These are phyloP conservation scores for Fabrea salina DNA, from an alignment of 169 alveolate genomes.

Conservation along the genomic window DNA sequence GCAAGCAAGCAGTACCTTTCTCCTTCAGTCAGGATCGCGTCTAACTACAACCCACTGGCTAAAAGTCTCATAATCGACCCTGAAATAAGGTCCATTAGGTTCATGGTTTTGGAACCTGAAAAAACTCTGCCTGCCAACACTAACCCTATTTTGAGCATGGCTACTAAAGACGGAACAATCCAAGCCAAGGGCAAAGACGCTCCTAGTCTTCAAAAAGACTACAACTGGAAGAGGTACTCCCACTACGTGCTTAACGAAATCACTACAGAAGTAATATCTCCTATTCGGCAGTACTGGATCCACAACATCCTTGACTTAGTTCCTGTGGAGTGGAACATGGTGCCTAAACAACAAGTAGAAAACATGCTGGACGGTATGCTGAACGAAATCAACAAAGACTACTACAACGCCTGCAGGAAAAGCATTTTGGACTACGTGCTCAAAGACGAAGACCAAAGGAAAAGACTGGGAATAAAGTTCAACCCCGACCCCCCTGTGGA, in stretches of 20 bases:
- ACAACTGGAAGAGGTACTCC: slow-evolving; percentile 52
- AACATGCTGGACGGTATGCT: slow-evolving; percentile 70
- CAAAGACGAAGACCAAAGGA: slow-evolving; percentile 68
- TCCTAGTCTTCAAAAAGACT: not conserved
- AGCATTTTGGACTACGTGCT: slow-evolving; percentile 73
- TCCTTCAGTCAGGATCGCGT: slow-evolving; percentile 72
- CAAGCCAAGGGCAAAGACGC: not conserved
- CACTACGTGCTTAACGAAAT: slow-evolving; percentile 74
- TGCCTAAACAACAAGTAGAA: slow-evolving; percentile 57
- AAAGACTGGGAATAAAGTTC: slow-evolving; percentile 65
- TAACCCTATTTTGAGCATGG: slow-evolving; percentile 37
- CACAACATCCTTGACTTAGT: slow-evolving; percentile 71
- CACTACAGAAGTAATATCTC: slow-evolving; percentile 75
- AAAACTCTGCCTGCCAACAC: slow-evolving; percentile 44
- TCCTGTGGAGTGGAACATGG: slow-evolving; percentile 69
- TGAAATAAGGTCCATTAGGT: slow-evolving; percentile 56
- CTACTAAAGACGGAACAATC: slow-evolving; percentile 21
- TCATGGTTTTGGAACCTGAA: not conserved
- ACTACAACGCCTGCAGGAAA: slow-evolving; percentile 66
- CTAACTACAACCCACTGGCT: slow-evolving; percentile 64
- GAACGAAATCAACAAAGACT: slow-evolving; percentile 71
- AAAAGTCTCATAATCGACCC: slow-evolving; percentile 71
- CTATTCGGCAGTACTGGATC: slow-evolving; percentile 76
- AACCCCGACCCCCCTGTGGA: slow-evolving; percentile 69
- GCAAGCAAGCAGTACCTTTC: slow-evolving; percentile 66